A percentile compares a stretch with the other conserved stretches of the same genome.
Evolutionary conservation across 257 asterid species (phyloP).

Genomic region (Nicotiana obtusifolia): DNA sequence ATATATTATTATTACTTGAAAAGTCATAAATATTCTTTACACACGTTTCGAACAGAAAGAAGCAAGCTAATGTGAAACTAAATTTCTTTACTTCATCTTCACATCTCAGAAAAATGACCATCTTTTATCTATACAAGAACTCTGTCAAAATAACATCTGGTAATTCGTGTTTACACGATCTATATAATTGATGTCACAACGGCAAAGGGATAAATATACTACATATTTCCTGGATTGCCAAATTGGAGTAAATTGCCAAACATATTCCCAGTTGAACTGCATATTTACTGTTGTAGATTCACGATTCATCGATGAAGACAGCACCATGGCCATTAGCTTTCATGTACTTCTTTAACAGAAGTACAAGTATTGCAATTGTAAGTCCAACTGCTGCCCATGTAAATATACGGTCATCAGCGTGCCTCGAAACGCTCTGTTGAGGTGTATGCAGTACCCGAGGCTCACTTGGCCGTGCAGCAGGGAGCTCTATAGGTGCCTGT

Average conservation of each 20-base stretch:
- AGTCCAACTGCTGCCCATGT: conserved; percentile 88
- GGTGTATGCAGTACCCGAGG: conserved; percentile 35
- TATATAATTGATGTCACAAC: neutral
- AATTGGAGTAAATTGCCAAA: neutral
- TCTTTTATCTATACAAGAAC: conserved; percentile 7
- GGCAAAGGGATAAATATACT: neutral
- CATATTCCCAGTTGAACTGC: neutral
- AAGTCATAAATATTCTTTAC: too few relatives aligned
- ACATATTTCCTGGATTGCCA: neutral
- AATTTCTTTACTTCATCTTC: conserved; percentile 8
- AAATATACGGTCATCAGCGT: conserved; percentile 60
- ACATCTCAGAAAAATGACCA: neutral
- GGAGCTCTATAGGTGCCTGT: conserved; percentile 31
- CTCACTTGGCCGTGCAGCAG: conserved; percentile 24
- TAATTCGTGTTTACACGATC: conserved; percentile 3
- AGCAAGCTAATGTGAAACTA: neutral
- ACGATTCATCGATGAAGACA: conserved; percentile 63
- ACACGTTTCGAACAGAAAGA: neutral
- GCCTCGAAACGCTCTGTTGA: conserved; percentile 39
- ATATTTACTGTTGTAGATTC: neutral
- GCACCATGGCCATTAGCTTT: conserved; percentile 76
- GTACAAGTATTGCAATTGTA: conserved; percentile 69
- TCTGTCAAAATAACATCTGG: neutral
- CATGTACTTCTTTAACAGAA: conserved; percentile 75
- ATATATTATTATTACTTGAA: too few relatives aligned